phyloP scores from a whole-genome alignment of 768 basidiomycete genomes.

The Sporobolomyces phaffii region DNA sequence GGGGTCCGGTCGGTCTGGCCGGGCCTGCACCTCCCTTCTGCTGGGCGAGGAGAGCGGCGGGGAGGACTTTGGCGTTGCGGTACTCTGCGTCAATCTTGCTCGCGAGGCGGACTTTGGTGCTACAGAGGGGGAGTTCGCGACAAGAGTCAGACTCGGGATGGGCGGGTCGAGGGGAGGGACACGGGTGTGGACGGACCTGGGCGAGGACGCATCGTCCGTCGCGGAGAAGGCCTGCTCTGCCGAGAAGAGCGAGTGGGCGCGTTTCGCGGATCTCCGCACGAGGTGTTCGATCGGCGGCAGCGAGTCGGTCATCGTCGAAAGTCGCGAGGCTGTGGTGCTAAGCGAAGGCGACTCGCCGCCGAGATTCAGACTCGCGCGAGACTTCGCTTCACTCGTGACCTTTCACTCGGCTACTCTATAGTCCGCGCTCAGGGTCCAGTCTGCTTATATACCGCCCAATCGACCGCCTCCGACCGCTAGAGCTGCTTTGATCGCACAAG shows the following conservation, averaged over 20 bases:
- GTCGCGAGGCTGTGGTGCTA: too few species aligned
- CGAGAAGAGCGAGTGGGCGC: constrained; percentile 38
- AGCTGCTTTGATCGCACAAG: too few species aligned
- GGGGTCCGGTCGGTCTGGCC: constrained; percentile 53
- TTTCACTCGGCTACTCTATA: too few species aligned
- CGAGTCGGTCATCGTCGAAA: constrained; percentile 24
- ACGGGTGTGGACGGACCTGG: constrained; percentile 21
- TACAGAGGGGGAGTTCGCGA: not conserved
- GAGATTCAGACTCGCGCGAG: not conserved
- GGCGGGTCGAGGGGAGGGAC: not conserved
- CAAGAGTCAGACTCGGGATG: too few species aligned
- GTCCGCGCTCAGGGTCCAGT: too few species aligned
- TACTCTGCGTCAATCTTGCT: constrained; percentile 89
- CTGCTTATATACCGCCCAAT: too few species aligned
- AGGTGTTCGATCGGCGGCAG: constrained; percentile 40
- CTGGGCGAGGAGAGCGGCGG: constrained; percentile 69
- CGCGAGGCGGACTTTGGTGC: constrained; percentile 53
- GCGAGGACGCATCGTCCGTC: constrained; percentile 17
- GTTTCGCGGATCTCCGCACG: constrained; percentile 29
- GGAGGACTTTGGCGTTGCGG: constrained; percentile 74
- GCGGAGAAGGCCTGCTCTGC: constrained; percentile 26
- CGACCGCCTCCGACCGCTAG: too few species aligned
- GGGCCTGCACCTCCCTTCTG: constrained; percentile 72
- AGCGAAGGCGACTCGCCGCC: not conserved
- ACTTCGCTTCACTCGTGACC: too few species aligned